Evolutionary conservation across 176 grass and related monocot species (phyloP).

Genomic region (Cocos nucifera): DNA sequence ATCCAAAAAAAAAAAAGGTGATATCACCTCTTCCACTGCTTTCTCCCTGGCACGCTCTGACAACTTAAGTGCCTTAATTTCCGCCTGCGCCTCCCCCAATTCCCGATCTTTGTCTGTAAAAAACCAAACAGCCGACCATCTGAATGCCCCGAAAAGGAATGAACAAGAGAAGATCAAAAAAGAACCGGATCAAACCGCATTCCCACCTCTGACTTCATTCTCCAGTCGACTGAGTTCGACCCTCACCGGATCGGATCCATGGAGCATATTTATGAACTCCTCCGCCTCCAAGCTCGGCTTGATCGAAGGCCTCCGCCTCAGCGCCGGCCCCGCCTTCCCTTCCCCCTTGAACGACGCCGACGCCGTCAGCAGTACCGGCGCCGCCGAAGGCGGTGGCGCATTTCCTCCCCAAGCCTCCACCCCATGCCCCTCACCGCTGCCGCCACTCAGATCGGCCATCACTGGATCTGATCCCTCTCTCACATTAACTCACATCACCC

Average conservation of each 20-base stretch:
- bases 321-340: constrained; percentile 5
- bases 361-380: constrained; percentile 5
- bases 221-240: constrained; percentile 95
- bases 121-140: background rate
- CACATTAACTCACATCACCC: background rate
- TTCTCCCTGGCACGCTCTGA: constrained; percentile 96
- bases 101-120: constrained; percentile 85
- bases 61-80: constrained; percentile 81
- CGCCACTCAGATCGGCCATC: constrained; percentile 51
- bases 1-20: background rate
- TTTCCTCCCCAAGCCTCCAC: constrained; percentile 4
- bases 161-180: constrained; percentile 5
- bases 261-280: constrained; percentile 93
- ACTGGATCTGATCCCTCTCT: constrained; percentile 45
- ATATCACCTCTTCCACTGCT: constrained; percentile 91
- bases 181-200: background rate
- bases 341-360: constrained; percentile 36
- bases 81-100: constrained; percentile 77
- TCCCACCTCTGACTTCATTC: constrained; percentile 85
- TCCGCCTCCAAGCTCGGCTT: constrained; percentile 85
- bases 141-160: background rate
- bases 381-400: constrained; percentile 3
- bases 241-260: constrained; percentile 97
- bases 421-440: constrained; percentile 29
- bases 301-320: constrained; percentile 42